These are phyloP conservation scores for Fusarium scirpi DNA, from an alignment of 2,329 filamentous ascomycete genomes.

Conservation along the genomic window DNA sequence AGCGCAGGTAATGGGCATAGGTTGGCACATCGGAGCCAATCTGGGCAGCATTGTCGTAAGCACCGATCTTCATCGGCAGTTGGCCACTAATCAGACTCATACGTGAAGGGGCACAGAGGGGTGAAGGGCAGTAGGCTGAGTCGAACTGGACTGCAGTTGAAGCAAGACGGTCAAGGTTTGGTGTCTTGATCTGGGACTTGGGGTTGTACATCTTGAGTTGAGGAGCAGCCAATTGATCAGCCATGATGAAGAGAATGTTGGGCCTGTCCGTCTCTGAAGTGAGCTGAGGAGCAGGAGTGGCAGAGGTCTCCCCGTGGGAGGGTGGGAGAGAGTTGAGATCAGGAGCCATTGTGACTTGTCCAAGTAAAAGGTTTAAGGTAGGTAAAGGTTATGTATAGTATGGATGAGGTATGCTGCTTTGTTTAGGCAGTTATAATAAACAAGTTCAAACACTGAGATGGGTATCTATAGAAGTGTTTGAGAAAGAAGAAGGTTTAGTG, in stretches of 20 bases:
- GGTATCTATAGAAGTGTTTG: constrained; percentile 8
- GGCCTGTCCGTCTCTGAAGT: constrained; percentile 50
- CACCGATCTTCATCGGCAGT: constrained; percentile 89
- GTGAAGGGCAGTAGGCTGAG: constrained; percentile 93
- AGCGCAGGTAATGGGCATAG: constrained; percentile 90
- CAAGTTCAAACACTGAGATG: neutral
- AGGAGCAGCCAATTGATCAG: constrained; percentile 92
- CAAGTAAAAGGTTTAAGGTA: constrained; percentile 1
- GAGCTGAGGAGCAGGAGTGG: constrained; percentile 29
- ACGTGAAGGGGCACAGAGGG: constrained; percentile 89
- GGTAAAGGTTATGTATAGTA: neutral
- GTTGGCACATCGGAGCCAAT: constrained; percentile 88
- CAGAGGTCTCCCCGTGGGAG: constrained; percentile 55
- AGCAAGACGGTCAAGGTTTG: constrained; percentile 86
- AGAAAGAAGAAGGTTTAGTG: neutral
- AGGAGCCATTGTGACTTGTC: constrained; percentile 68
- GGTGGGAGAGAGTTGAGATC: constrained; percentile 78
- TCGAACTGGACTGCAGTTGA: constrained; percentile 88
- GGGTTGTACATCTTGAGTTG: constrained; percentile 93
- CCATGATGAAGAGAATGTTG: constrained; percentile 85
- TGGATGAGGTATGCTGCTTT: neutral
- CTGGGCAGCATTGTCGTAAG: constrained; percentile 91
- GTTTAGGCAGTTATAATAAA: neutral
- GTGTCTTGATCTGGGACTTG: constrained; percentile 89
- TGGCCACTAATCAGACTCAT: constrained; percentile 96